Evolutionary conservation across 2,329 filamentous ascomycete species (phyloP), one percentile per base, ranked within the genome.

Genomic region (Chaetothyriales sp.): DNA sequence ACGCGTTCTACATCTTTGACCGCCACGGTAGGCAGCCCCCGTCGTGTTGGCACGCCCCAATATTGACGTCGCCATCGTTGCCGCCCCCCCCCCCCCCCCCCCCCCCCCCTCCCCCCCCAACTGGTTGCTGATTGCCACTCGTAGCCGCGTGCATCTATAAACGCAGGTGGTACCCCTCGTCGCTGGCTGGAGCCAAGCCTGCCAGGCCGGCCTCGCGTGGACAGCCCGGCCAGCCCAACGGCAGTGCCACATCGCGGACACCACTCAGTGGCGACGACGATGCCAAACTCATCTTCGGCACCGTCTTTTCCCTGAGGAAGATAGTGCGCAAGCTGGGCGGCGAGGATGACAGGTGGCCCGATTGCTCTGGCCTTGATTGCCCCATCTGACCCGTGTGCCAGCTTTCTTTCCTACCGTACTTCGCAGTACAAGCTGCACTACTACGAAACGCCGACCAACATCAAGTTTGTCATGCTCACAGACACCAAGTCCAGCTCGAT

Each of bases 1-100:
- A 94, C 73, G 89, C 89, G 54, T 95, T 98, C 72, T 95, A 95
- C 76, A 95, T 98, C 66, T 98, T 98, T 68, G 92, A 98, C 73
- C 85, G 92, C 60, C 92, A 98, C 71, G 95, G 92, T 95, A 77
- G 66, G 79, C 25, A 25, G 18, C 46, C 37, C 37, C 40, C 50
- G 9, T 28, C 45, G 8, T 19, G 18, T 19, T 25, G 8, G 49
- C 15, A 28, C 46, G 44, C 28, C 37, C 20, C 15, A 48, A 18
- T 18, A 15, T 29, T 13, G n/a, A 13, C 28, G 54, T 55, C 51
- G 51, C 52, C 25, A 29, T 43, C 15, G 33, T 5, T 40, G 33
- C 13, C 13, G 33, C 33, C 13, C n/a, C n/a, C n/a, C n/a, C n/a
- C n/a, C n/a, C n/a, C n/a, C n/a, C n/a, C n/a, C n/a, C n/a, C n/a